Base-by-base conservation (phyloP, 805 yeast species). In the Saccharomycopsis schoenii region DNA sequence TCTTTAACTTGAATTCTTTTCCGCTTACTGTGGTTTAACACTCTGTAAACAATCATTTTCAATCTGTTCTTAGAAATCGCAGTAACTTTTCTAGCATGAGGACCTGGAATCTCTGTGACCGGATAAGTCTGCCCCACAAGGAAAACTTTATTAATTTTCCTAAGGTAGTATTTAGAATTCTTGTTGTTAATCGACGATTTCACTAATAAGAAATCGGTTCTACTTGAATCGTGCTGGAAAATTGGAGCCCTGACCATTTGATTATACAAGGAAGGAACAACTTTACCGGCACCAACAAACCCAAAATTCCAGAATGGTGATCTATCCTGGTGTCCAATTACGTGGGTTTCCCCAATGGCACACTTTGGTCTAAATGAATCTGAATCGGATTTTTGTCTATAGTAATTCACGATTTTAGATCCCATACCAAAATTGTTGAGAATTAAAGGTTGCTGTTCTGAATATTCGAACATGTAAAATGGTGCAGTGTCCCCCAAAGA, bases 231-330 rank as follows among this genome's bases (percentile, higher is more conserved):
- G 69, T 94, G 99, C 68, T 85, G 85, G 76, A 89, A 93, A 1
- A 93, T 81, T 0, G 99, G 99, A 0, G 99, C 97, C 64, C 99
- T 76, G 4, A 87, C 72, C 87, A 94, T 86, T 68, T 90, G 88
- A 71, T 93, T 94, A 74, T 94, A 94, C 56, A 93, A 74, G 0
- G 99, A 89, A 0, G 98, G 98, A 2, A 92, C 97, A 60, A 90
- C 83, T 67, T 87, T 89, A 1, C 99, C 99, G 2, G 91, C 89
- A 55, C 90, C 97, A 8, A 94, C 98, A 74, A 88, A 89, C 1
- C 99, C 99, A 75, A 91, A 94, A 71, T 92, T 94, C 98, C 99
- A 94, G 71, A 94, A 94, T 12, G 99, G 97, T 8, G 97, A 89
- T 67, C 96, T 81, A 73, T 94, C 99, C 70, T 92, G 97, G 0